Conservation (phyloP, 768 basidiomycete species). For the Chlorophyllum brunneum region DNA sequence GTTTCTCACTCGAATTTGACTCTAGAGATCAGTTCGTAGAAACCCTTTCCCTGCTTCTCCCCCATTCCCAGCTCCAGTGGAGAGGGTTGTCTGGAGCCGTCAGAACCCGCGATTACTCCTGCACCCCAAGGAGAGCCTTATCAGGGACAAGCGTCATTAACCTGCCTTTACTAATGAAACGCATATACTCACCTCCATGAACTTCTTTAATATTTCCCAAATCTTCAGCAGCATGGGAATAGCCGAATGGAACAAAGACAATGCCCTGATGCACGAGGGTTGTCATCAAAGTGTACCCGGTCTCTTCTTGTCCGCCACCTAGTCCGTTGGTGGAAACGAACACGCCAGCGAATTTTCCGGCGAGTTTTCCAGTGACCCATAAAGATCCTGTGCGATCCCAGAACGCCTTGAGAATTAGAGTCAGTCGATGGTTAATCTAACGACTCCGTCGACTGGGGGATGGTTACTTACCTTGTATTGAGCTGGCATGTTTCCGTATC, state of each 20-base stretch:
- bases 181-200: slow-evolving; percentile 47
- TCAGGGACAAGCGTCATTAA: too few species aligned
- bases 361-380: slow-evolving; percentile 56
- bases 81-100: slow-evolving; percentile 44
- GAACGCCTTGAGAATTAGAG: slow-evolving; percentile 41
- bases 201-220: slow-evolving; percentile 40
- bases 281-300: slow-evolving; percentile 45
- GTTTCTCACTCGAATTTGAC: slow-evolving; percentile 21
- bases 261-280: slow-evolving; percentile 70
- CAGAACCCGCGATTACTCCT: slow-evolving; percentile 48
- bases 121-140: slow-evolving; percentile 75
- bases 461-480: slow-evolving; percentile 37
- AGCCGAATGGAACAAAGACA: slow-evolving; percentile 67
- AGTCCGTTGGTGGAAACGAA: slow-evolving; percentile 71
- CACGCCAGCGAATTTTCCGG: slow-evolving; percentile 69
- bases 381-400: slow-evolving; percentile 71
- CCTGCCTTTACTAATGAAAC: slow-evolving; percentile 10
- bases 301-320: slow-evolving; percentile 76
- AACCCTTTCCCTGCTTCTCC: slow-evolving; percentile 44
- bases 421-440: not conserved
- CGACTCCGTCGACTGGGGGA: not conserved
- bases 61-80: slow-evolving; percentile 48
- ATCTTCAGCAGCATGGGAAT: slow-evolving; percentile 39
- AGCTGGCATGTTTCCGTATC: slow-evolving; percentile 68
- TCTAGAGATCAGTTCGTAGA: slow-evolving; percentile 43